Evolutionary conservation across 371 early-diverging fungal species (phyloP), one percentile per base, ranked within the genome.

Genomic region (Encephalitozoon cuniculi): DNA sequence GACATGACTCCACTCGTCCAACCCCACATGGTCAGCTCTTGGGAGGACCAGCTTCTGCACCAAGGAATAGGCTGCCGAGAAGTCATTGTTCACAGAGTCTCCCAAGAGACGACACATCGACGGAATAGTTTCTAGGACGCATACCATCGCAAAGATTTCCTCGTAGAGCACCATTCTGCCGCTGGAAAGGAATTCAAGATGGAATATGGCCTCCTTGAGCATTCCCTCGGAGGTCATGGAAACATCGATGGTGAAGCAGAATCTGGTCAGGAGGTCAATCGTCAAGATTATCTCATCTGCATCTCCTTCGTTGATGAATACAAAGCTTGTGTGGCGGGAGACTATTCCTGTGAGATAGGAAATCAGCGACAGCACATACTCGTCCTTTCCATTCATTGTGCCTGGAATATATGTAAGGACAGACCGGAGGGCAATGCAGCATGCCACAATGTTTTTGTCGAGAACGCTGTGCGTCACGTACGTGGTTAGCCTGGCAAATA

Each of bases 361-460:
- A 30, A 81, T 15, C 15, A 78, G 37, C 28, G 74, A 64, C 30
- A 66, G 9, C 1, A 79, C 46, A 52, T 55, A 63, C 25, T 64
- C 64, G 18, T 71, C 30, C 15, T 65, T 71, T 41, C 73, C 67
- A 26, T 40, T 37, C n/a, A 79, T 66, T 1, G 70, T 25, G 12
- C 68, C 40, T 21, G 68, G 70, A 18, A 55, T 64, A 3, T 64
- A 23, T 18, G 41, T 34, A 8, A 66, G 43, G 3, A 78, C 65
- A 12, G 74, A 21, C 25, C 9, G 25, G 3, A 79, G 34, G 18
- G 55, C 46, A 43, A n/a, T 74, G 41, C 77, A 75, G 64, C 79
- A 79, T 44, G 41, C 64, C 34, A 68, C 65, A 44, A 82, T 68
- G 51, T 69, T 78, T 52, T 76, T 82, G 28, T 82, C 82, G 26